Conservation (phyloP, 768 basidiomycete species). For the button mushroom (Agaricus bisporus) region DNA sequence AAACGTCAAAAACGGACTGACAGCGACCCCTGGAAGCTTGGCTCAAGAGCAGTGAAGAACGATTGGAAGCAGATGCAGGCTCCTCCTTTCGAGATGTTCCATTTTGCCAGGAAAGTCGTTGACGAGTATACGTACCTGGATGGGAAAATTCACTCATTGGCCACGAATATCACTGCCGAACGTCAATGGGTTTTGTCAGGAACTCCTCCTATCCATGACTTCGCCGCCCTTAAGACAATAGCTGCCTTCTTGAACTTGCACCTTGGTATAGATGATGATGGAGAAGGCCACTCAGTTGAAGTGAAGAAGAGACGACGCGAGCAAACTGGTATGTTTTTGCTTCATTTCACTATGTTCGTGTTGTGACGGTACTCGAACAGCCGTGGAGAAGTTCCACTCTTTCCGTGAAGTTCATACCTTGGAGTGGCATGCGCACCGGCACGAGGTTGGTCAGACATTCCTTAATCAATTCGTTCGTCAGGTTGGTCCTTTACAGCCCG, state of each 20-base stretch:
- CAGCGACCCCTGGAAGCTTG: constrained; percentile 76
- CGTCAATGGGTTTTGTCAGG: constrained; percentile 96
- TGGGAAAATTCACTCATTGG: constrained; percentile 70
- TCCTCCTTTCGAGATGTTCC: constrained; percentile 89
- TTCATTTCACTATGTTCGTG: not conserved
- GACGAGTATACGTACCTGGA: constrained; percentile 94
- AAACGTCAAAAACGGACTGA: constrained; percentile 62
- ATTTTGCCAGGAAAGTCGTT: constrained; percentile 82
- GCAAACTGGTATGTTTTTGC: constrained; percentile 61
- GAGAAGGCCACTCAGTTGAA: constrained; percentile 67
- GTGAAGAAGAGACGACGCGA: constrained; percentile 79
- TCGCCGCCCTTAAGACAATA: constrained; percentile 86
- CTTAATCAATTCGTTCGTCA: constrained; percentile 80
- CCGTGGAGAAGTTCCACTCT: constrained; percentile 90
- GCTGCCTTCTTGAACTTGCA: constrained; percentile 86
- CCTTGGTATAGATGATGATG: constrained; percentile 86
- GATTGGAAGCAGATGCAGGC: constrained; percentile 79
- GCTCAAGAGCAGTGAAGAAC: constrained; percentile 48
- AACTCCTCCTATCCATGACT: constrained; percentile 90
- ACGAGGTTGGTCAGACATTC: constrained; percentile 77
- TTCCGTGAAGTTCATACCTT: constrained; percentile 91
- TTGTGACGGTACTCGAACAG: constrained; percentile 26
- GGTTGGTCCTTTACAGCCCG: constrained; percentile 29
- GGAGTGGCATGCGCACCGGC: constrained; percentile 89
- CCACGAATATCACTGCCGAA: constrained; percentile 70